Conservation (phyloP, 2,329 filamentous ascomycete genomes). For the Cercospora citrullina region DNA sequence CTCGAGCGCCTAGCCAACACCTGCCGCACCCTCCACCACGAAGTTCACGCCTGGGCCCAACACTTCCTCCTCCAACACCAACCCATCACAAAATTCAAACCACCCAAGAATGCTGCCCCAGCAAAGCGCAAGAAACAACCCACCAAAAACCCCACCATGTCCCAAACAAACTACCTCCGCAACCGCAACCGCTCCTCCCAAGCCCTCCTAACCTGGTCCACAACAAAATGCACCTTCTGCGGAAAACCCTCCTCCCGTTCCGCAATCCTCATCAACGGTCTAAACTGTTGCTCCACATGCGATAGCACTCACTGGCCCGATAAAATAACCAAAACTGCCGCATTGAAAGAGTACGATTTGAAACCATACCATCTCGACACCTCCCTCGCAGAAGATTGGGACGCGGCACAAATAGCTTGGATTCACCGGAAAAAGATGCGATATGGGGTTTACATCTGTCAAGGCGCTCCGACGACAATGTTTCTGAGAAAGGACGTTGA, state of each 20-base stretch:
- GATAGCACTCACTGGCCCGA: constrained; percentile 35
- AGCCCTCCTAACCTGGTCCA: constrained; percentile 31
- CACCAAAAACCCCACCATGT: not conserved
- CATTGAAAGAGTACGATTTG: constrained; percentile 29
- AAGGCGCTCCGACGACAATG: constrained; percentile 32
- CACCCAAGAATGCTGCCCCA: not conserved
- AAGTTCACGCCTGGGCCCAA: constrained; percentile 34
- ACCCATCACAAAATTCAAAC: constrained; percentile 27
- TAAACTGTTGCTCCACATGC: constrained; percentile 35
- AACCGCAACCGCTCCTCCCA: constrained; percentile 1
- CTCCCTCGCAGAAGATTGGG: constrained; percentile 5
- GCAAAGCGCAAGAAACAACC: not conserved
- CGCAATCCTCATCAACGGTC: constrained; percentile 35
- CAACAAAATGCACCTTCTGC: constrained; percentile 36
- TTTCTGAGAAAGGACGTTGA: constrained; percentile 32
- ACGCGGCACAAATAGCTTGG: not conserved
- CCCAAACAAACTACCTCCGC: constrained; percentile 19
- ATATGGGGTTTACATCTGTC: constrained; percentile 31
- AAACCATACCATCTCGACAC: constrained; percentile 31
- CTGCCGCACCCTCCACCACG: constrained; percentile 27
- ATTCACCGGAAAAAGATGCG: not conserved
- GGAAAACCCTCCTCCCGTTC: constrained; percentile 30
- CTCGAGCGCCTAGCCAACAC: constrained; percentile 32
- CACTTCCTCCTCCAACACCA: constrained; percentile 32
- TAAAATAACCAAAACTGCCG: constrained; percentile 37